A percentile compares a stretch with the other conserved stretches of the same genome.
phyloP scores from a whole-genome alignment of 345 rosid species.

The Orychophragmus violaceus region DNA sequence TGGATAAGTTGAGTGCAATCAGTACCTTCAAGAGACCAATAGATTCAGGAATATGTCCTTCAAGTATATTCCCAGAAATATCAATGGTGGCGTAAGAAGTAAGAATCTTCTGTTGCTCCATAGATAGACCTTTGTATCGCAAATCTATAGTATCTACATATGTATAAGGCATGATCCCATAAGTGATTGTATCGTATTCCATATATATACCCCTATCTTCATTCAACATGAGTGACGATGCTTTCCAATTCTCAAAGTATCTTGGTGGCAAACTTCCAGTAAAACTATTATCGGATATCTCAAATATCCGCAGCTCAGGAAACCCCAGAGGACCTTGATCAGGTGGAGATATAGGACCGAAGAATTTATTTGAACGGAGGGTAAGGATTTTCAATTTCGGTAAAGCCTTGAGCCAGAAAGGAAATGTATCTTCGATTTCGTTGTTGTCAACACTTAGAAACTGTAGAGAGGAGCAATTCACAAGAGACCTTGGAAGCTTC shows the following conservation, averaged over 20 bases:
- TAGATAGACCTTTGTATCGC: neutral
- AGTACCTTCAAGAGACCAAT: neutral
- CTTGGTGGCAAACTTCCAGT: neutral
- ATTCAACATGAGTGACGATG: neutral
- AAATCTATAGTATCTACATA: neutral
- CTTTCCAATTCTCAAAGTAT: neutral
- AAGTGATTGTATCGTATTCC: neutral
- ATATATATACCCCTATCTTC: neutral
- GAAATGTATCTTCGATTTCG: neutral
- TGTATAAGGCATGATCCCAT: neutral
- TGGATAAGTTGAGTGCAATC: neutral
- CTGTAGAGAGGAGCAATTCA: neutral
- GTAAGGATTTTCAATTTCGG: neutral
- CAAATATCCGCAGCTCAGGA: neutral
- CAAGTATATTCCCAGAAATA: neutral
- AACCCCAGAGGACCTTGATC: neutral
- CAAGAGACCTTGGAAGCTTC: neutral
- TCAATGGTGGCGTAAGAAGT: neutral
- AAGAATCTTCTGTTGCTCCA: neutral
- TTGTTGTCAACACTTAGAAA: neutral
- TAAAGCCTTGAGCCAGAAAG: conserved; percentile 19
- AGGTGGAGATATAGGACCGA: neutral
- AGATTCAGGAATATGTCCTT: neutral
- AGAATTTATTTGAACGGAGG: conserved; percentile 9
- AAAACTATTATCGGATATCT: neutral